Base-by-base conservation (phyloP, 352 stramenopile species). In the Pythium monospermum region DNA sequence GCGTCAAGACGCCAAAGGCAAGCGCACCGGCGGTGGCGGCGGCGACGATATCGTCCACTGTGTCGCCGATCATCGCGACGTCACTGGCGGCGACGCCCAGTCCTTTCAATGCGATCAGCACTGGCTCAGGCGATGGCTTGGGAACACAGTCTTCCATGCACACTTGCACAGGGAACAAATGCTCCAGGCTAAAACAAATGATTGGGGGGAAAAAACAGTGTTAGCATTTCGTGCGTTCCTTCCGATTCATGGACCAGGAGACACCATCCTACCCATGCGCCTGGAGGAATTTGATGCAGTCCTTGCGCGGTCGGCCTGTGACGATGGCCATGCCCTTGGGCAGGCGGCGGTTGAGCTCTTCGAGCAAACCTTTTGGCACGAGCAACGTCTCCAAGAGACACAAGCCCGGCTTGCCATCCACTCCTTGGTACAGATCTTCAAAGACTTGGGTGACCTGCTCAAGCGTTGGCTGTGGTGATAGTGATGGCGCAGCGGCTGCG, bases 101-200 rank as follows among this genome's bases (percentile, higher is more conserved):
- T 7, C 73, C 66, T 50, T 96, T 79, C 30, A 96, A 85, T 35
- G 85, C 91, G 37, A 91, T 61, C 21, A 63, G 36, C 27, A 98
- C 79, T 0, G 93, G 91, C 59, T 91, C 90, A 2, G 94, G 91
- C 49, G 95, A 92, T 15, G 96, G 96, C 64, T 98, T 99, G 15
- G 91, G 85, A 22, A 84, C 71, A 38, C 85, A 91, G 70, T 99
- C 95, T 59, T 98, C 94, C 95, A 98, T 98, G 61, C 94, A 98
- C 15, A 98, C 84, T 46, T 77, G 81, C 32, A 83, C 76, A 19
- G 84, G 76, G 70, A 99, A 96, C 4, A 98, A 64, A 38, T 95
- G 49, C 36, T 75, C 53, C 26, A 97, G 66, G n/a, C 76, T 87
- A 54, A 33, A 47, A 25, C 11, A 15, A 42, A n/a, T 3, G 32